phyloP scores from a whole-genome alignment of 208 protist genomes.

The Leishmania guyanensis region DNA sequence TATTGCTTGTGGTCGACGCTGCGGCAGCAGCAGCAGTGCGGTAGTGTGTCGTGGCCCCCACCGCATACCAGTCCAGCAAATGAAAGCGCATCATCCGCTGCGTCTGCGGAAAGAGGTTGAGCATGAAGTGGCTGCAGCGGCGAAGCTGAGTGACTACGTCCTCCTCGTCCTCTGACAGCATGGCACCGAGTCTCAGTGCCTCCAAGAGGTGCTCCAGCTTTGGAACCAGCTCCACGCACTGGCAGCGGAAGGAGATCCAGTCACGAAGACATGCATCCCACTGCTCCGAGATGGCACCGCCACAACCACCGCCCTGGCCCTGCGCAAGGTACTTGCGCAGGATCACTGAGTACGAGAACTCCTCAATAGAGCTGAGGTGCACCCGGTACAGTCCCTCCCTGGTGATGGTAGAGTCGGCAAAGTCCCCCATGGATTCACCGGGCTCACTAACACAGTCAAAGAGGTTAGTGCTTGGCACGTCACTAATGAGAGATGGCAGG shows the following conservation, averaged over 20 bases:
- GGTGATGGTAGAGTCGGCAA: not conserved
- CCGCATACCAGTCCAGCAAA: conserved; percentile 41
- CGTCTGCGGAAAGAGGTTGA: conserved; percentile 47
- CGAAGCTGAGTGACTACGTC: conserved; percentile 20
- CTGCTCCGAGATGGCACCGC: conserved; percentile 11
- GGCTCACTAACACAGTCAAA: conserved; percentile 25
- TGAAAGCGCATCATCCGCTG: conserved; percentile 23
- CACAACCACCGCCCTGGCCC: not conserved
- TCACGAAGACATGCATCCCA: conserved; percentile 28
- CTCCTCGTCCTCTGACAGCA: conserved; percentile 15
- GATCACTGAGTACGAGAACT: conserved; percentile 26
- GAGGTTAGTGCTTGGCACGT: conserved; percentile 20
- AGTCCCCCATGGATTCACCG: not conserved
- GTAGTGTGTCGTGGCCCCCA: conserved; percentile 10
- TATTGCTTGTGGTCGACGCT: not conserved
- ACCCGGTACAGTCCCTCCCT: conserved; percentile 19
- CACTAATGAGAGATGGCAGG: not conserved
- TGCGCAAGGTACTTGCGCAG: conserved; percentile 15
- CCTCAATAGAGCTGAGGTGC: conserved; percentile 18
- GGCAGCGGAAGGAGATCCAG: conserved; percentile 43
- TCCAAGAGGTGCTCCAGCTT: conserved; percentile 29
- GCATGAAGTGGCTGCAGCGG: conserved; percentile 27
- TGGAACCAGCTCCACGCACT: conserved; percentile 37
- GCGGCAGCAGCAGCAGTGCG: not conserved
- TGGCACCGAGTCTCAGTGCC: conserved; percentile 26